phyloP scores from a whole-genome alignment of 2,329 filamentous ascomycete species.

The Parastagonospora nodorum region DNA sequence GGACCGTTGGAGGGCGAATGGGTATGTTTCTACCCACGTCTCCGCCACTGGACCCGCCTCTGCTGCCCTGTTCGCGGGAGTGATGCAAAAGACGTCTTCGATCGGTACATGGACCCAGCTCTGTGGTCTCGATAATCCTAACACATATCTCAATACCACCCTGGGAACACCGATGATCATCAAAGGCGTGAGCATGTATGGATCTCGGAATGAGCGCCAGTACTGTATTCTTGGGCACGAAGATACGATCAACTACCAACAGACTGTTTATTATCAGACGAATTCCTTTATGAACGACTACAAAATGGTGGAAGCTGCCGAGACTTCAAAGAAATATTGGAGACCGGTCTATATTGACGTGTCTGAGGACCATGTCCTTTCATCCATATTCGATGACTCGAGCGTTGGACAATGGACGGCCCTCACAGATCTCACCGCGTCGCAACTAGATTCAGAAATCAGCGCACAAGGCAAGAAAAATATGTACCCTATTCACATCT shows the following conservation, averaged over 20 bases:
- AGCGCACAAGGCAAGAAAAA: constrained; percentile 9
- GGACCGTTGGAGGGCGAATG: constrained; percentile 15
- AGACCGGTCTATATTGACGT: constrained; percentile 23
- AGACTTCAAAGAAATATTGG: constrained; percentile 28
- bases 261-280: constrained; percentile 19
- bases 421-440: constrained; percentile 13
- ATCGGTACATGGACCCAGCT: constrained; percentile 11
- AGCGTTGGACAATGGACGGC: constrained; percentile 25
- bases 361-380: constrained; percentile 16
- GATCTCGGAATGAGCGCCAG: constrained; percentile 13
- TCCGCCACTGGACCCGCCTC: constrained; percentile 24
- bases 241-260: constrained; percentile 16
- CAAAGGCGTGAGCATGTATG: constrained; percentile 24
- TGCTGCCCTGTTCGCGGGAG: constrained; percentile 23
- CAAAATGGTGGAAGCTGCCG: constrained; percentile 5
- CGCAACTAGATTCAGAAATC: constrained; percentile 19
- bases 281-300: constrained; percentile 9
- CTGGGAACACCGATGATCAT: constrained; percentile 10
- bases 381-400: constrained; percentile 26
- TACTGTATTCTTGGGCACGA: constrained; percentile 27
- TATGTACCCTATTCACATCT: constrained; percentile 19
- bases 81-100: constrained; percentile 18
- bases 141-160: not conserved
- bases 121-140: constrained; percentile 17
- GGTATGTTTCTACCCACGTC: constrained; percentile 26